Percentiles rank a stretch among this genome's conserved stretches.
Conservation (phyloP, 2,329 filamentous ascomycete genomes). For the Cladosporium sphaerospermum region DNA sequence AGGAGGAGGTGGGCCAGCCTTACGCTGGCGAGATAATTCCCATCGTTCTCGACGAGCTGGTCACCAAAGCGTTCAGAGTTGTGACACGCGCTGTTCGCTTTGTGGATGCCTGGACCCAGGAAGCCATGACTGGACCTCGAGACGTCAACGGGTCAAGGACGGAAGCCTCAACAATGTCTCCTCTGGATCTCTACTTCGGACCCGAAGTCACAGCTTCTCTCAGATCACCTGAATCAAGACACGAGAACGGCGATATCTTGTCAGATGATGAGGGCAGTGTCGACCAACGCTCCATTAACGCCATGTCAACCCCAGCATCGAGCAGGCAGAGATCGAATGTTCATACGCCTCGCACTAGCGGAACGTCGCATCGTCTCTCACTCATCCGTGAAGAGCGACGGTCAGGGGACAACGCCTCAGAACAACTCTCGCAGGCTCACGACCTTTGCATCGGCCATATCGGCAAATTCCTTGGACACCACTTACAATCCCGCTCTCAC, state of each 20-base stretch:
- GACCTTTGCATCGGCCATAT: conserved; percentile 86
- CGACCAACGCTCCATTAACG: background rate
- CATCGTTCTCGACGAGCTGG: conserved; percentile 83
- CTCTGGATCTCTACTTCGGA: conserved; percentile 3
- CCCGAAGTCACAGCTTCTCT: background rate
- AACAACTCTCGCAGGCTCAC: conserved; percentile 71
- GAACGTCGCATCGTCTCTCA: conserved; percentile 25
- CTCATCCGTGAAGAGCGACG: conserved; percentile 18
- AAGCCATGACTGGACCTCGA: conserved; percentile 15
- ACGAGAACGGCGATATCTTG: background rate
- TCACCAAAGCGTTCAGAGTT: conserved; percentile 87
- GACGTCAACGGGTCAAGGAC: background rate
- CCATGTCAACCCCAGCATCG: background rate
- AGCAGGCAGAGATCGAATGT: background rate
- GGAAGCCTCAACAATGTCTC: conserved; percentile 1
- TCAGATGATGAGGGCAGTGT: background rate
- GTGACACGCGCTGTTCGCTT: conserved; percentile 88
- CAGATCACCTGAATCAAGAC: background rate
- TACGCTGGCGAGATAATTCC: conserved; percentile 56
- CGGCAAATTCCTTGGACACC: conserved; percentile 87
- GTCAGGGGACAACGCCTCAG: conserved; percentile 68
- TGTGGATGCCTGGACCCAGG: conserved; percentile 66
- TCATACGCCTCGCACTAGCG: conserved; percentile 3
- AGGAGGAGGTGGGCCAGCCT: conserved; percentile 59
- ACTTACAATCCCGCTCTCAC: conserved; percentile 86